Evolutionary conservation across 106 monocot genomes (phyloP), one percentile per base, ranked within the genome.

Genomic region (Alisma plantagoaquatica): DNA sequence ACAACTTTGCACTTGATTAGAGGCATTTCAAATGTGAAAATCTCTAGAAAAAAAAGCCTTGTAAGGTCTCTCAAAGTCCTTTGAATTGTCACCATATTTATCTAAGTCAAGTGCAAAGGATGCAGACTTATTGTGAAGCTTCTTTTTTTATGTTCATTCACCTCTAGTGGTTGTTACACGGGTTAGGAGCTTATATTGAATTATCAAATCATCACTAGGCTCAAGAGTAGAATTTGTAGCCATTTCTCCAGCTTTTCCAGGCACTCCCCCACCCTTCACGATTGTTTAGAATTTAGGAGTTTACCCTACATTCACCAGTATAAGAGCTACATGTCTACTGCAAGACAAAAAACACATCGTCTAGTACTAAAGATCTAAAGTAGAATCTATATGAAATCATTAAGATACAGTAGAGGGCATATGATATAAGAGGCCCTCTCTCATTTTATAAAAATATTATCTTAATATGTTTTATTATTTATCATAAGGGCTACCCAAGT

Each of bases 131-230:
- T 96, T 96, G 53, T 96, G 88, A 29, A 96, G 88, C n/a, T n/a
- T n/a, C 73, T 84, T 88, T 65, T 96, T 96, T 31, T 84, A 20
- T 27, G 94, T 87, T 12, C 88, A 88, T 54, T 96, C 94, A 22
- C 94, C 94, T 41, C 94, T 74, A 0, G 94, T 96, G 50, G 88
- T 89, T 51, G 88, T 96, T 47, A 80, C 79, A 23, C 94, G 80
- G 41, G 88, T 96, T 23, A 96, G 73, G 43, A 96, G 88, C 59
- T 84, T 70, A 41, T 96, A 88, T 43, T 84, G 83, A 46, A 96
- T 96, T 59, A 96, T 89, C 2, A 32, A 54, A 63, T 89, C 94
- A 63, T 96, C 94, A 43, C 84, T 88, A 11, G 94, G 80, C 52
- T 65, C 61, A 53, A 94, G 88, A 23, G 94, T 88, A 69, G 74